Conservation (phyloP, 2,329 filamentous ascomycete genomes). For the Fusarium anthophilum region DNA sequence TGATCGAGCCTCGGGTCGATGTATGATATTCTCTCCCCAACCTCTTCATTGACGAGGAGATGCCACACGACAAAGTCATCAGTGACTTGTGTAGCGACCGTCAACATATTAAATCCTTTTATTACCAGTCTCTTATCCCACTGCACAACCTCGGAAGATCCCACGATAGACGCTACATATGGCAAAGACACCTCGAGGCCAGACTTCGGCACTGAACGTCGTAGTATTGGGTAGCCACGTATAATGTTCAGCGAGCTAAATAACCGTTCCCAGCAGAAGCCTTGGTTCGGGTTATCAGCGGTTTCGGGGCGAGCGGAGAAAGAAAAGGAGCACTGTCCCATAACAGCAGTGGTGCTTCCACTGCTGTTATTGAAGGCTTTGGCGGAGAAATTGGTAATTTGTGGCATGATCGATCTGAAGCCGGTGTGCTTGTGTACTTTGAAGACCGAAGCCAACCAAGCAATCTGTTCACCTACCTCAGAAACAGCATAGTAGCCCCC, state of each 20-base stretch:
- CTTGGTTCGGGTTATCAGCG: not conserved
- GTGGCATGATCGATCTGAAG: no score
- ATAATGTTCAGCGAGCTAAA: not conserved
- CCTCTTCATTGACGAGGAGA: not conserved
- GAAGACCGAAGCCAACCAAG: slow-evolving; percentile 2
- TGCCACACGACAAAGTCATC: slow-evolving; percentile 1
- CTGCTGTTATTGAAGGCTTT: accelerated
- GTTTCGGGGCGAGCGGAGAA: accelerated
- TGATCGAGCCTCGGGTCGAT: not conserved
- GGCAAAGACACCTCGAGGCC: slow-evolving; percentile 8
- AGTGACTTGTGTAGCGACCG: not conserved
- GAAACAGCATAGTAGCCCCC: not conserved
- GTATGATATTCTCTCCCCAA: slow-evolving; percentile 10
- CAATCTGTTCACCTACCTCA: slow-evolving; percentile 14
- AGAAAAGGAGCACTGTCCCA: not conserved
- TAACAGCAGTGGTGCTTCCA: accelerated
- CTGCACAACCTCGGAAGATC: not conserved
- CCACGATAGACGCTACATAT: not conserved
- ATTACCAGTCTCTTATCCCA: slow-evolving; percentile 4
- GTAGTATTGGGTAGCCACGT: not conserved
- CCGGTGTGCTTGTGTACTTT: not conserved
- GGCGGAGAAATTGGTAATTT: not conserved
- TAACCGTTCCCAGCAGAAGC: slow-evolving; percentile 10
- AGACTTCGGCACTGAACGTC: not conserved
- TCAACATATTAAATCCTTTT: slow-evolving; percentile 14